These are phyloP conservation scores for Agapanthus africanus DNA, from an alignment of 106 monocot genomes.

Conservation along the genomic window DNA sequence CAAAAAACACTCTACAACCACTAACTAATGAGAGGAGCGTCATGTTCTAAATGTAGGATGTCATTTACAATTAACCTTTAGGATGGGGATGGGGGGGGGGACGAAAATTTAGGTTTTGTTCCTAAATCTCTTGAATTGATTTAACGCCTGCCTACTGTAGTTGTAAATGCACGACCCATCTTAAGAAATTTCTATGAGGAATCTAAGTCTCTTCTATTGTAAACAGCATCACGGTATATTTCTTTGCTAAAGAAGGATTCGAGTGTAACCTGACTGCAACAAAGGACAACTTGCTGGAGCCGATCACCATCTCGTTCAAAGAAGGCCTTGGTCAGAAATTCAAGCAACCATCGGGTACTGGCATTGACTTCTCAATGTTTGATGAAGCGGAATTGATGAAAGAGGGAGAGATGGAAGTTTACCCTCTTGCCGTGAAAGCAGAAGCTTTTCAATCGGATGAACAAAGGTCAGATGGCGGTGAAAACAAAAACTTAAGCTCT, in stretches of 20 bases:
- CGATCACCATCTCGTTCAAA: slow-evolving; percentile 43
- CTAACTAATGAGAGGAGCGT: too few relatives aligned
- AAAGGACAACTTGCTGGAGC: slow-evolving; percentile 26
- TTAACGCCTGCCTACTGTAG: too few relatives aligned
- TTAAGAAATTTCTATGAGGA: too few relatives aligned
- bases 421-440: slow-evolving; percentile 51
- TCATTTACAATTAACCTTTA: too few relatives aligned
- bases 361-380: slow-evolving; percentile 49
- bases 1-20: too few relatives aligned
- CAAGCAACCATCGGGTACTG: slow-evolving; percentile 51
- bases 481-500: slow-evolving; percentile 10
- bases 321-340: slow-evolving; percentile 60
- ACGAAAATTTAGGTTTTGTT: too few relatives aligned
- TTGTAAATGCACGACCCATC: too few relatives aligned
- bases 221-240: slow-evolving; percentile 53
- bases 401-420: slow-evolving; percentile 39
- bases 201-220: not conserved
- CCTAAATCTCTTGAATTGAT: too few relatives aligned
- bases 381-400: slow-evolving; percentile 39
- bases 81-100: too few relatives aligned
- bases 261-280: slow-evolving; percentile 30
- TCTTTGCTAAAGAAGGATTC: slow-evolving; percentile 66
- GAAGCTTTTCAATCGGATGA: slow-evolving; percentile 31
- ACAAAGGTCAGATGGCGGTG: slow-evolving; percentile 2
- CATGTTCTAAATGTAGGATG: too few relatives aligned